These are phyloP conservation scores for Rhododendron ferrugineum DNA, from an alignment of 148 eudicot genomes.

Conservation along the genomic window DNA sequence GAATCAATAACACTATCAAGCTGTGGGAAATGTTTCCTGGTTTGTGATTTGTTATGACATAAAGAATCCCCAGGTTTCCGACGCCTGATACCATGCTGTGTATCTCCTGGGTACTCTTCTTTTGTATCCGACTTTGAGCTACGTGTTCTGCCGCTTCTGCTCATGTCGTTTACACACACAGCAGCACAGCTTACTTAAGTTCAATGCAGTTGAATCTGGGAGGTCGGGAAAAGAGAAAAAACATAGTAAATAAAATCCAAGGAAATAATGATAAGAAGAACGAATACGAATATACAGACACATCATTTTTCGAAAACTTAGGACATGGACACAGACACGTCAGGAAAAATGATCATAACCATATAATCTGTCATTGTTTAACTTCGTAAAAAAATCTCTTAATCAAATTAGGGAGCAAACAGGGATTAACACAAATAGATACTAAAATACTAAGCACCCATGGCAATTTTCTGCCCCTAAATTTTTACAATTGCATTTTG, in stretches of 20 bases:
- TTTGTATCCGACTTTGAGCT: constrained; percentile 44
- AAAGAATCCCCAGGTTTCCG: constrained; percentile 9
- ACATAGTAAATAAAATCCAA: neutral
- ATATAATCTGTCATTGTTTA: neutral
- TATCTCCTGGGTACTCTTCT: constrained; percentile 29
- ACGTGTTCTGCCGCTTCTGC: constrained; percentile 50
- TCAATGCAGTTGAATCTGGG: neutral
- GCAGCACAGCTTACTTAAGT: constrained; percentile 14
- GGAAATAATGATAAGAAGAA: neutral
- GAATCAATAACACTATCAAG: constrained; percentile 1
- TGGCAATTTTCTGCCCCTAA: neutral
- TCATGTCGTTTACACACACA: constrained; percentile 32
- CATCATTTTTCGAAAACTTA: neutral
- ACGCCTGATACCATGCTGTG: constrained; percentile 4
- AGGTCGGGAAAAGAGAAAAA: neutral
- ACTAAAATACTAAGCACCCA: neutral
- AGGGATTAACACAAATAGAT: neutral
- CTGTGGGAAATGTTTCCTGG: neutral
- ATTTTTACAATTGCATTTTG: neutral
- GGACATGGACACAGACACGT: neutral
- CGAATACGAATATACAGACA: neutral
- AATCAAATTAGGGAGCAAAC: neutral
- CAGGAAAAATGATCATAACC: neutral
- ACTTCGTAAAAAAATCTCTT: no score
- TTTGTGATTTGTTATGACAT: constrained; percentile 6